Evolutionary conservation across 768 basidiomycete genomes (phyloP).

Genomic region (Termitomyces eurrhizus): DNA sequence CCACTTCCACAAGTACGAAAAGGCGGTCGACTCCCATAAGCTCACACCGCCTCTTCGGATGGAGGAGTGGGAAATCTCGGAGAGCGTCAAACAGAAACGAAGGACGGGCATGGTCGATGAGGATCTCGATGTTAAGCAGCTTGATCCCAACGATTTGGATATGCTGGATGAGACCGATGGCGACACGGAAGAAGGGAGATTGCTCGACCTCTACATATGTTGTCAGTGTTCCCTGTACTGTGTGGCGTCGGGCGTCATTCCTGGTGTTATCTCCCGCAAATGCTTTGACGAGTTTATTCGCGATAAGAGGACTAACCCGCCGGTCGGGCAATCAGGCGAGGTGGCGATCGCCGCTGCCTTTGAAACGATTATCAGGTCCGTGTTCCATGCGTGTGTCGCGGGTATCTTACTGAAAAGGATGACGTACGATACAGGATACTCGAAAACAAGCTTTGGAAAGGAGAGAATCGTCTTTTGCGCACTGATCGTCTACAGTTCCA

Average conservation of each 20-base stretch:
- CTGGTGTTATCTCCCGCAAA: slow-evolving; percentile 66
- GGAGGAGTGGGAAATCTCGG: slow-evolving; percentile 56
- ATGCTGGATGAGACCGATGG: slow-evolving; percentile 27
- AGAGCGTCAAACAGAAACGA: slow-evolving; percentile 49
- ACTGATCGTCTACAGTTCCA: slow-evolving; percentile 10
- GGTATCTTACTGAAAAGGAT: background rate
- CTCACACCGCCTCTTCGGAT: slow-evolving; percentile 58
- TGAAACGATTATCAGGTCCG: slow-evolving; percentile 68
- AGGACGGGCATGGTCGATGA: slow-evolving; percentile 31
- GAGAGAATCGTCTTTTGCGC: slow-evolving; percentile 36
- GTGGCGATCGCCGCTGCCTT: slow-evolving; percentile 51
- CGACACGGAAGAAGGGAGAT: slow-evolving; percentile 43
- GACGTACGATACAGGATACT: slow-evolving; percentile 46
- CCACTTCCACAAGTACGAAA: slow-evolving; percentile 75
- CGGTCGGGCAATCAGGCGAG: slow-evolving; percentile 49
- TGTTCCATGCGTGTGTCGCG: slow-evolving; percentile 1
- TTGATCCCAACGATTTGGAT: slow-evolving; percentile 31
- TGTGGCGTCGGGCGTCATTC: slow-evolving; percentile 63
- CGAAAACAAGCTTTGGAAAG: slow-evolving; percentile 73
- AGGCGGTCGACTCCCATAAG: slow-evolving; percentile 64
- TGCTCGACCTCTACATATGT: slow-evolving; percentile 78
- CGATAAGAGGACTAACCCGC: slow-evolving; percentile 60
- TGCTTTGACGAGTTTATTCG: slow-evolving; percentile 58
- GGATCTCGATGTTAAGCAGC: slow-evolving; percentile 21
- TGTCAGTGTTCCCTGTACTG: slow-evolving; percentile 81